phyloP scores from a whole-genome alignment of 768 basidiomycete species.

The Suillus discolor region DNA sequence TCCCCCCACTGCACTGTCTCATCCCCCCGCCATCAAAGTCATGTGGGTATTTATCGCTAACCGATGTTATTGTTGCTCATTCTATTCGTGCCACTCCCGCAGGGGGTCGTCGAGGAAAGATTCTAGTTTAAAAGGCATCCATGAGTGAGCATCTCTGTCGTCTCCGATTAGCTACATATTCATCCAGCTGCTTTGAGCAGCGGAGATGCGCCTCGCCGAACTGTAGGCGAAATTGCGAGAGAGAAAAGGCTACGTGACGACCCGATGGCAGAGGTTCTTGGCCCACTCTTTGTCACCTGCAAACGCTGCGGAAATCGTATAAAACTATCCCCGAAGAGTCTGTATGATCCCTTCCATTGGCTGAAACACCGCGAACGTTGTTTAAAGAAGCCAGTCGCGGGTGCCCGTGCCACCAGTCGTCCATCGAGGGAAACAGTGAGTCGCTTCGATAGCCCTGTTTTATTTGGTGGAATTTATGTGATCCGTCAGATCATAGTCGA shows the following conservation, averaged over 20 bases:
- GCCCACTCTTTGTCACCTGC: slow-evolving; percentile 55
- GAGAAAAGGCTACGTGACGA: slow-evolving; percentile 56
- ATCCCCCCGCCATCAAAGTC: background rate
- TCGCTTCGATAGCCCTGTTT: background rate
- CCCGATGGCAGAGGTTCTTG: slow-evolving; percentile 52
- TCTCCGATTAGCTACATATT: slow-evolving; percentile 7
- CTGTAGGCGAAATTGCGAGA: slow-evolving; percentile 47
- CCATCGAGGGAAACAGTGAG: slow-evolving; percentile 28
- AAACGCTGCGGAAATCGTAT: slow-evolving; percentile 56
- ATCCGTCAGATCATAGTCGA: slow-evolving; percentile 17
- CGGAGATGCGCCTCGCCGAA: slow-evolving; percentile 34
- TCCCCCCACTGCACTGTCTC: slow-evolving; percentile 6
- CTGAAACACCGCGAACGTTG: slow-evolving; percentile 63
- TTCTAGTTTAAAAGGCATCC: slow-evolving; percentile 22
- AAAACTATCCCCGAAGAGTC: slow-evolving; percentile 68
- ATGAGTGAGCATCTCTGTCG: slow-evolving; percentile 21
- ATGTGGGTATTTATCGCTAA: slow-evolving; percentile 5
- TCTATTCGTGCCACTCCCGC: slow-evolving; percentile 23
- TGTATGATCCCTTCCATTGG: slow-evolving; percentile 71
- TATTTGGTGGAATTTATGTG: background rate
- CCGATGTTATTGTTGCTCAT: slow-evolving; percentile 10
- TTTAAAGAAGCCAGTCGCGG: slow-evolving; percentile 44
- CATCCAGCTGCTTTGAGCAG: slow-evolving; percentile 19
- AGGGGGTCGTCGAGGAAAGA: slow-evolving; percentile 30
- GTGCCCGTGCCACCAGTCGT: slow-evolving; percentile 18